These are phyloP conservation scores for Bimuria novae-zelandiae DNA, from an alignment of 2,329 filamentous ascomycete genomes.

Conservation along the genomic window DNA sequence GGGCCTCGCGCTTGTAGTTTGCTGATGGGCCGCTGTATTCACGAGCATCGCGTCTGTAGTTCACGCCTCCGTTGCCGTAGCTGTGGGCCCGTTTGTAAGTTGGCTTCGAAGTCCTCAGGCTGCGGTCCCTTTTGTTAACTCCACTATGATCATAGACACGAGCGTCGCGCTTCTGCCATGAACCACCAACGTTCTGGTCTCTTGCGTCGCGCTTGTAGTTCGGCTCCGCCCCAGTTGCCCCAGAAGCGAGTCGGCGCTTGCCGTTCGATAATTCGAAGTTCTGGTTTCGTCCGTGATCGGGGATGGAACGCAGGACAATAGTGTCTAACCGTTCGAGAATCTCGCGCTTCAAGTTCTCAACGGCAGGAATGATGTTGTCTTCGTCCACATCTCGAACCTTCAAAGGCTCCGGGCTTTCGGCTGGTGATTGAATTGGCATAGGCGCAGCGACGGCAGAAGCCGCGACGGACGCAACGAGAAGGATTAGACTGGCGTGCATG, in stretches of 20 bases:
- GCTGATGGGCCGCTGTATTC: background rate
- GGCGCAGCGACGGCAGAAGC: constrained; percentile 2
- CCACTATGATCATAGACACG: too few relatives aligned
- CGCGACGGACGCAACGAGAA: background rate
- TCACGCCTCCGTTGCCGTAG: background rate
- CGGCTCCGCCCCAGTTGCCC: background rate
- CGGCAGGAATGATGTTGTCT: background rate
- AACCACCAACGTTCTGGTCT: too few relatives aligned
- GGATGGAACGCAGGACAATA: background rate
- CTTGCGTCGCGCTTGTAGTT: background rate
- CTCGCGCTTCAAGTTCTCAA: constrained; percentile 5
- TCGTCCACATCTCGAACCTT: background rate
- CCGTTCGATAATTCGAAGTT: background rate
- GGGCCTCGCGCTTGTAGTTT: background rate
- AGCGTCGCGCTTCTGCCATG: too few relatives aligned
- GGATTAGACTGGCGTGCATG: constrained; percentile 7
- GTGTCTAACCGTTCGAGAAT: constrained; percentile 5
- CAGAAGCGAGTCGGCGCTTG: background rate
- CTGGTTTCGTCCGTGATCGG: background rate
- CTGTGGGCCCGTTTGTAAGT: too few relatives aligned
- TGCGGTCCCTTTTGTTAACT: too few relatives aligned
- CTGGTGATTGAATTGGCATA: background rate
- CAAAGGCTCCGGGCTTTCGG: background rate
- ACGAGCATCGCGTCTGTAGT: background rate
- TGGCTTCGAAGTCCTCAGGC: too few relatives aligned